Base-by-base conservation (phyloP, 768 basidiomycete species). In the Pleurotus sapidus region DNA sequence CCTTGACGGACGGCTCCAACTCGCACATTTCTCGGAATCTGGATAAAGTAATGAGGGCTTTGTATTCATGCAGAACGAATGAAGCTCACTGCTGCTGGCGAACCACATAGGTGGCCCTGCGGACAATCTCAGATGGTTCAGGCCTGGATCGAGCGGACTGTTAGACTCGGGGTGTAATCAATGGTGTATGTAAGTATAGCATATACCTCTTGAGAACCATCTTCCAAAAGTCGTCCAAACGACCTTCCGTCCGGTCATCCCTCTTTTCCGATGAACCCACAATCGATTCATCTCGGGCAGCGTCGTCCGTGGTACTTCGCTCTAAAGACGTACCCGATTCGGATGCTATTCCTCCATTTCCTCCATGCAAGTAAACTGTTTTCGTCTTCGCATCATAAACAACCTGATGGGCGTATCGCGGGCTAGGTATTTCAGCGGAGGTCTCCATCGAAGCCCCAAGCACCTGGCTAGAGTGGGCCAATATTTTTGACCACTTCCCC, bases 11-110 rank as follows among this genome's bases (percentile, higher is more conserved):
- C 1, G 84, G 69, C 14, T 70, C 75, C 46, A 84, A 82, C 67
- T 84, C 83, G 64, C 89, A 89, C 79, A 91, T 85, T 65, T 93
- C 91, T n/a, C 86, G 83, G 72, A 92, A 93, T 63, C 91, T 93
- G 62, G 25, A 25, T 8, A 30, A 49, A 30, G 23, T 15, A 37
- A 27, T 37, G n/a, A 30, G 27, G n/a, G 43, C 6, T 47, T 37
- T 50, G 24, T 59, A 27, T 34, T 59, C 11, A n/a, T 27, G 42
- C 23, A 2, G 4, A 27, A 30, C 23, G 23, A 49, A 57, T 17
- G 9, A 40, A 1, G 74, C 85, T 55, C 63, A 90, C 91, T 87
- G 86, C 65, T 93, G 91, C 59, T 81, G 78, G 40, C 91, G 83
- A 59, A 92, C 78, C 25, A 77, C 73, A 64, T 85, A 88, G 23